Percentiles rank a stretch among this genome's conserved stretches.
Evolutionary conservation across 1,284 basidiomycete genomes (phyloP).

Genomic region (Pyrrhoderma noxium): DNA sequence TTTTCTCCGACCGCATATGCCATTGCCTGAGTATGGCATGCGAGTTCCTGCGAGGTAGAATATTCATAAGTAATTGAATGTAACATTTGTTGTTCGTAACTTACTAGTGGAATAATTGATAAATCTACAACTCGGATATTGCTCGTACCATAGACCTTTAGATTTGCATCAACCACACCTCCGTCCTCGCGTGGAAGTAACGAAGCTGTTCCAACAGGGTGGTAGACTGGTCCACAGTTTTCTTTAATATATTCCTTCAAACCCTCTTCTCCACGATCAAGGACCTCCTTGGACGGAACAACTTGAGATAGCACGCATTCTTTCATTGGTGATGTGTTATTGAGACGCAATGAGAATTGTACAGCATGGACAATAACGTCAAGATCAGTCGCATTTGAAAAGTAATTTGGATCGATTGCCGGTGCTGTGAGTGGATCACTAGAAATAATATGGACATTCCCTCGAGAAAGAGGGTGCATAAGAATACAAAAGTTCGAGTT

Average conservation of each 20-base stretch:
- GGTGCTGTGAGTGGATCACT: conserved; percentile 18
- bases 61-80: not conserved
- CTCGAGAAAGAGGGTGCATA: conserved; percentile 21
- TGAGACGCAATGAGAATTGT: conserved; percentile 14
- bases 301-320: conserved; percentile 3
- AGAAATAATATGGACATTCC: conserved; percentile 19
- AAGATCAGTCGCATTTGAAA: conserved; percentile 17
- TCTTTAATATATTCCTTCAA: conserved; percentile 5
- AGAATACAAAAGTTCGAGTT: conserved; percentile 18
- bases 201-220: conserved; percentile 34
- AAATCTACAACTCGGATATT: conserved; percentile 13
- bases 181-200: conserved; percentile 45
- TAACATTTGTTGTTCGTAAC: too few relatives aligned
- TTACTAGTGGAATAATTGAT: not conserved
- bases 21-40: conserved; percentile 9
- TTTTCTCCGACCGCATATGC: conserved; percentile 13
- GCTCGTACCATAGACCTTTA: conserved; percentile 27
- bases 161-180: conserved; percentile 43
- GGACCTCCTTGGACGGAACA: conserved; percentile 2
- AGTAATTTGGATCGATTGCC: conserved; percentile 19
- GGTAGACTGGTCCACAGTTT: not conserved
- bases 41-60: conserved; percentile 3
- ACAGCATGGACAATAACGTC: conserved; percentile 17
- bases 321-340: conserved; percentile 5
- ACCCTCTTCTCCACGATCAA: not conserved